Conservation (phyloP, 2,329 filamentous ascomycete species). For the Phialocephala sp. region DNA sequence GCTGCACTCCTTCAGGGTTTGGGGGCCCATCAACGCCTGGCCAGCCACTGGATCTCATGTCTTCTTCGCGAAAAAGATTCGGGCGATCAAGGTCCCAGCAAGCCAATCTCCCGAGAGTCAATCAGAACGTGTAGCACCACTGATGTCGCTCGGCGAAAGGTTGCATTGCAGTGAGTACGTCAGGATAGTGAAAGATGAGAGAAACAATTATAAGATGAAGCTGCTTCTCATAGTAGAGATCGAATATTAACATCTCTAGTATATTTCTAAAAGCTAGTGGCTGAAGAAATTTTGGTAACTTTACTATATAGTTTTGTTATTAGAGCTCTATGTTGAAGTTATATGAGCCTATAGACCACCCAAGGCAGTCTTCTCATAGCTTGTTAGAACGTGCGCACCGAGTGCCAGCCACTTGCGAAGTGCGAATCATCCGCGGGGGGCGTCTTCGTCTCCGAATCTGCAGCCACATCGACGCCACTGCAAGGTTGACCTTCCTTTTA, state of each 20-base stretch:
- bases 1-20: neutral
- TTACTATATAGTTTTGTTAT: neutral
- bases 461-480: neutral
- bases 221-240: no score
- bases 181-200: neutral
- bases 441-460: neutral
- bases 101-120: neutral
- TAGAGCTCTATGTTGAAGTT: neutral
- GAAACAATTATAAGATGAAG: neutral
- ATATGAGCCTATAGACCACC: neutral
- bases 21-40: neutral
- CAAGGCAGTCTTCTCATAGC: neutral
- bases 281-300: neutral
- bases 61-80: no score
- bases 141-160: neutral
- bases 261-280: no score
- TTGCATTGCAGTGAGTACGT: neutral
- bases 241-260: no score
- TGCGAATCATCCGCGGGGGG: neutral
- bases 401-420: conserved; percentile 1
- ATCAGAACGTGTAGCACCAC: neutral
- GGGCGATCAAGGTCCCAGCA: neutral
- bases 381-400: neutral
- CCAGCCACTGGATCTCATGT: neutral
- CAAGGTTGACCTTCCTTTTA: conserved; percentile 3